A percentile compares a stretch with the other conserved stretches of the same genome.
These are phyloP conservation scores for Ettlia oleoabundans DNA, from an alignment of 139 green algal species.

Conservation along the genomic window DNA sequence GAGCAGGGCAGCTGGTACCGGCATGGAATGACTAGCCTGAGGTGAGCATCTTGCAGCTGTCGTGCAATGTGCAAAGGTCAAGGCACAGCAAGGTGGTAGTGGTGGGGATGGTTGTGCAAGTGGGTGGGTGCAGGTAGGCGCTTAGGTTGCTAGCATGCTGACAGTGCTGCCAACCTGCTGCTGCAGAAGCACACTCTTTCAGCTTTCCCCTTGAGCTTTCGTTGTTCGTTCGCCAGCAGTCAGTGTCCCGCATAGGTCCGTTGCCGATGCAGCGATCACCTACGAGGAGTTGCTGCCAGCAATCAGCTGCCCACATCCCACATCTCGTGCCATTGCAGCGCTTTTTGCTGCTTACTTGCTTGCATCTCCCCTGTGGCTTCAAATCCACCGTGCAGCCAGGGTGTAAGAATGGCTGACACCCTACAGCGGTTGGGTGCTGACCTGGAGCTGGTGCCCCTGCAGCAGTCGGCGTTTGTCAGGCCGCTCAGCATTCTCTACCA, in stretches of 20 bases:
- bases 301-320: too few species aligned
- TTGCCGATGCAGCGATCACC: too few species aligned
- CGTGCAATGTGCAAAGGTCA: too few species aligned
- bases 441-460: conserved; percentile 34
- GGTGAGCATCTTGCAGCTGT: background rate
- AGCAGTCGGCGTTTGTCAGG: conserved; percentile 59
- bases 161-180: background rate
- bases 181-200: too few species aligned
- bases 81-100: too few species aligned
- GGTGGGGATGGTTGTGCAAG: background rate
- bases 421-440: conserved; percentile 41
- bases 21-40: conserved; percentile 37
- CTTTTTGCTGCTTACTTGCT: background rate
- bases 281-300: too few species aligned
- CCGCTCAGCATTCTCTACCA: conserved; percentile 61
- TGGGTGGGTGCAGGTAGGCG: background rate
- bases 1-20: conserved; percentile 17
- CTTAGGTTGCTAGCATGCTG: background rate
- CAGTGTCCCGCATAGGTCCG: too few species aligned
- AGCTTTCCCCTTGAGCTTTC: too few species aligned
- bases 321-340: too few species aligned
- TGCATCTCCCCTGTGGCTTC: background rate
- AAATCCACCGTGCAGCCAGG: background rate
- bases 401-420: conserved; percentile 32
- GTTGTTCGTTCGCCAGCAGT: too few species aligned